phyloP scores from a whole-genome alignment of 2,329 filamentous ascomycete species.

The Aspergillus jensenii region DNA sequence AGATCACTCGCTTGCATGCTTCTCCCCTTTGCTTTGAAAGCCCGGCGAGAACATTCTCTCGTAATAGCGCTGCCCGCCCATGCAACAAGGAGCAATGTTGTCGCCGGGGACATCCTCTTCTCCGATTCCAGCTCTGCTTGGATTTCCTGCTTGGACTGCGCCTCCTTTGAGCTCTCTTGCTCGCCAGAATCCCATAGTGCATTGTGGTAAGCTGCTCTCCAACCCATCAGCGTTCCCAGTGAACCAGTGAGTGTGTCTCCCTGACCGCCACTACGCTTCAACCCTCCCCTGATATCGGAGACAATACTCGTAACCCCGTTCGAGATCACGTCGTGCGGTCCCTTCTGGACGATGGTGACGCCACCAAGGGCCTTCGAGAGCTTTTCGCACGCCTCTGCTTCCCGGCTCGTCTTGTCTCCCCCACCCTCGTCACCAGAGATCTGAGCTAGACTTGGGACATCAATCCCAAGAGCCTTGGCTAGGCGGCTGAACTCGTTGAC shows the following conservation, averaged over 20 bases:
- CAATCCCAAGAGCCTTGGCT: constrained; percentile 71
- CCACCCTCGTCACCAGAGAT: constrained; percentile 36
- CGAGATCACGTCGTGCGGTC: constrained; percentile 75
- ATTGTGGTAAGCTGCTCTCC: constrained; percentile 84
- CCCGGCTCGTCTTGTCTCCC: constrained; percentile 48
- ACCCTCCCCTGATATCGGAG: constrained; percentile 75
- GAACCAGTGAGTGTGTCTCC: constrained; percentile 92
- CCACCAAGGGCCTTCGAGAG: constrained; percentile 77
- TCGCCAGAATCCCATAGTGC: constrained; percentile 66
- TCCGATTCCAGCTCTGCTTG: constrained; percentile 45
- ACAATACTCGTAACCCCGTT: constrained; percentile 74
- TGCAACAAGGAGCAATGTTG: constrained; percentile 71
- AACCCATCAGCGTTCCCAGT: constrained; percentile 83
- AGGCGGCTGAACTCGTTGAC: constrained; percentile 87
- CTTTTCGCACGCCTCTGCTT: constrained; percentile 62
- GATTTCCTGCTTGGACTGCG: constrained; percentile 42
- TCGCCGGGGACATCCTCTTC: constrained; percentile 57
- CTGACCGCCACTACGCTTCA: constrained; percentile 90
- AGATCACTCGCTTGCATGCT: constrained; percentile 90
- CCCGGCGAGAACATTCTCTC: constrained; percentile 82
- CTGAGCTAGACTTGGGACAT: constrained; percentile 47
- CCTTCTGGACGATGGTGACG: constrained; percentile 91
- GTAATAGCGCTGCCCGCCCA: constrained; percentile 87
- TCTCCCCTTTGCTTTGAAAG: constrained; percentile 81
- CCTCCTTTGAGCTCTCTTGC: constrained; percentile 30